phyloP scores from a whole-genome alignment of 176 grass and related monocot species.

The Tuctoria greenei region DNA sequence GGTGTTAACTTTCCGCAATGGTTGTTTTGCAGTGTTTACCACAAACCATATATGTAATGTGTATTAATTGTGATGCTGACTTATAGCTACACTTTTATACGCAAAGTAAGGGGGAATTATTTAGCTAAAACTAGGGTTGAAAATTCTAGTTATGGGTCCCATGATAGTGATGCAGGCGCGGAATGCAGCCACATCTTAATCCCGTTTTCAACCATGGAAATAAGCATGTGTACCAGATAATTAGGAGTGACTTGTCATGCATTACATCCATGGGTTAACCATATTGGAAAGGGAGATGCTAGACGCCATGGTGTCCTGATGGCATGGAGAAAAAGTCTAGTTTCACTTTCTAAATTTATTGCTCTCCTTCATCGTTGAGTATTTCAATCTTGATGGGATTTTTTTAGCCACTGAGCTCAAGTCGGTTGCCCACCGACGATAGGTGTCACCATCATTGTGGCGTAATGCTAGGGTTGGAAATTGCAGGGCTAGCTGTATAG shows the following conservation, averaged over 20 bases:
- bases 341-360: constrained; percentile 53
- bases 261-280: constrained; percentile 30
- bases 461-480: constrained; percentile 32
- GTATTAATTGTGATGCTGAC: constrained; percentile 32
- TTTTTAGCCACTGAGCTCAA: constrained; percentile 38
- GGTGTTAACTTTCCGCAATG: constrained; percentile 8
- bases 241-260: constrained; percentile 49
- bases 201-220: constrained; percentile 29
- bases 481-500: background rate
- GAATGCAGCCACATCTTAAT: constrained; percentile 36
- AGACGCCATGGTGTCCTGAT: constrained; percentile 30
- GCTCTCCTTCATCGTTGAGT: constrained; percentile 15
- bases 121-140: constrained; percentile 30
- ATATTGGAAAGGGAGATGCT: constrained; percentile 39
- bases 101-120: constrained; percentile 31
- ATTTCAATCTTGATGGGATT: constrained; percentile 43
- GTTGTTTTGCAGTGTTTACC: background rate
- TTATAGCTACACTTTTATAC: constrained; percentile 24
- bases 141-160: constrained; percentile 38
- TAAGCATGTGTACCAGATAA: constrained; percentile 5
- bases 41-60: constrained; percentile 14
- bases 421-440: constrained; percentile 23
- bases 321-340: constrained; percentile 19
- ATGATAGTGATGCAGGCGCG: constrained; percentile 12
- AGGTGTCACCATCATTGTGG: constrained; percentile 20